Conservation (phyloP, 108 stramenopile genomes). For the Skeletonema costatum region DNA sequence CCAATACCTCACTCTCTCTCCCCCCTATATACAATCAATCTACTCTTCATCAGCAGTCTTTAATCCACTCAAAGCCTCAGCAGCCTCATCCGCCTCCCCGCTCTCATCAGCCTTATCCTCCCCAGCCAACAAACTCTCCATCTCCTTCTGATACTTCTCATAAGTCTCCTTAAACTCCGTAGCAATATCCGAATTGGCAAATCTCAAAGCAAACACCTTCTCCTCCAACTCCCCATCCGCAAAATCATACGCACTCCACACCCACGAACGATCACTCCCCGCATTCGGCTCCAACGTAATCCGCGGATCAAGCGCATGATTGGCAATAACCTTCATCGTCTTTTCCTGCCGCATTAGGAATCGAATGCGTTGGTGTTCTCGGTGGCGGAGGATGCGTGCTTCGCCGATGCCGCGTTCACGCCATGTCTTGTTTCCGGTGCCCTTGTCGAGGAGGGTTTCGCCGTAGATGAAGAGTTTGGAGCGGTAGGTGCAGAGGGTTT, state of each 20-base stretch:
- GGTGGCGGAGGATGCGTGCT: conserved; percentile 95
- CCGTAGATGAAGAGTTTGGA: conserved; percentile 96
- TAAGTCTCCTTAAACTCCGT: conserved; percentile 92
- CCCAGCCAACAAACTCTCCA: conserved; percentile 84
- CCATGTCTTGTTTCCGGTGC: conserved; percentile 97
- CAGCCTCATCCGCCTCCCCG: conserved; percentile 82
- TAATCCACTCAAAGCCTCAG: conserved; percentile 79
- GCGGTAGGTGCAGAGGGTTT: conserved; percentile 66
- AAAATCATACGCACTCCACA: conserved; percentile 98
- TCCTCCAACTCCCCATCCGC: conserved; percentile 91
- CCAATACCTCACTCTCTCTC: not conserved
- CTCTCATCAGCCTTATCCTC: conserved; percentile 83
- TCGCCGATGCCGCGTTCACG: conserved; percentile 97
- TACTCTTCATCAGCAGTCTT: conserved; percentile 67
- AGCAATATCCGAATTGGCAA: conserved; percentile 93
- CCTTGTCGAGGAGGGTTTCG: conserved; percentile 97
- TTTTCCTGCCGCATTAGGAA: conserved; percentile 99
- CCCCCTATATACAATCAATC: not conserved
- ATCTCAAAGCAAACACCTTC: conserved; percentile 95
- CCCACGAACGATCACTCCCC: conserved; percentile 95
- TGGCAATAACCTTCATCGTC: conserved; percentile 99
- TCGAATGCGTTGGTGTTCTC: conserved; percentile 86
- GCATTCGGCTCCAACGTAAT: conserved; percentile 96
- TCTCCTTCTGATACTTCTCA: conserved; percentile 83
- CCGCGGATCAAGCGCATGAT: conserved; percentile 96